Percentiles rank a stretch among this genome's conserved stretches.
Evolutionary conservation across 345 rosid species (phyloP).

Genomic region (Boechera retrofracta): DNA sequence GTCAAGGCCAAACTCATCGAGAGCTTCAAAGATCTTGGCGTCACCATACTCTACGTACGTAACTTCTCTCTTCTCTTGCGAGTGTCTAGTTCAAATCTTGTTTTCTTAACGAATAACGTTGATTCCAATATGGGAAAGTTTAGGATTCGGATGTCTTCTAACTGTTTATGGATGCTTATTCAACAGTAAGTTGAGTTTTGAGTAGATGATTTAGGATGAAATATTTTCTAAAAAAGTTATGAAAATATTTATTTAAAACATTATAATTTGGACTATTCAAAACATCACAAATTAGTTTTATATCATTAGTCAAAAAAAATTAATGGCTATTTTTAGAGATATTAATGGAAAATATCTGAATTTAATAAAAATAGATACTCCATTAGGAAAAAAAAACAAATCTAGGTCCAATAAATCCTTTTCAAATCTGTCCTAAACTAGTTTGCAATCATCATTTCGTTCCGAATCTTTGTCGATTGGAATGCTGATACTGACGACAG

Average conservation of each 20-base stretch:
- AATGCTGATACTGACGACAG: constrained; percentile 16
- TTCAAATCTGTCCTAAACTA: not conserved
- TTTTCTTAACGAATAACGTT: not conserved
- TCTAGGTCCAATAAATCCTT: not conserved
- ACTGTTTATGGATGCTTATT: not conserved
- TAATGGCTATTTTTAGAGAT: too few species aligned
- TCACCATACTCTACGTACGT: constrained; percentile 47
- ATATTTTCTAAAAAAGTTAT: not conserved
- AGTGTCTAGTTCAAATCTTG: not conserved
- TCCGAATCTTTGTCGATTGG: not conserved
- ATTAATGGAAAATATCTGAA: not conserved
- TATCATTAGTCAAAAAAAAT: too few species aligned
- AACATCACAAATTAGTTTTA: too few species aligned
- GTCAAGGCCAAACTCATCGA: constrained; percentile 44
- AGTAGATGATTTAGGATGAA: not conserved
- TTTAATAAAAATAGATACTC: too few species aligned
- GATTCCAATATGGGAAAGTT: not conserved
- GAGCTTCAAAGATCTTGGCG: constrained; percentile 48
- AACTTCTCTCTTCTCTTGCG: not conserved
- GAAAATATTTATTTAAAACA: not conserved
- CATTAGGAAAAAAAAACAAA: not conserved
- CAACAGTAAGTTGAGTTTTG: not conserved
- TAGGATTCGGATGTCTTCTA: too few species aligned
- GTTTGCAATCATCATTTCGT: not conserved
- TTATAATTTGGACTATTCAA: too few species aligned